Evolutionary conservation across 768 basidiomycete species (phyloP).

Genomic region (Arthromyces matolae): DNA sequence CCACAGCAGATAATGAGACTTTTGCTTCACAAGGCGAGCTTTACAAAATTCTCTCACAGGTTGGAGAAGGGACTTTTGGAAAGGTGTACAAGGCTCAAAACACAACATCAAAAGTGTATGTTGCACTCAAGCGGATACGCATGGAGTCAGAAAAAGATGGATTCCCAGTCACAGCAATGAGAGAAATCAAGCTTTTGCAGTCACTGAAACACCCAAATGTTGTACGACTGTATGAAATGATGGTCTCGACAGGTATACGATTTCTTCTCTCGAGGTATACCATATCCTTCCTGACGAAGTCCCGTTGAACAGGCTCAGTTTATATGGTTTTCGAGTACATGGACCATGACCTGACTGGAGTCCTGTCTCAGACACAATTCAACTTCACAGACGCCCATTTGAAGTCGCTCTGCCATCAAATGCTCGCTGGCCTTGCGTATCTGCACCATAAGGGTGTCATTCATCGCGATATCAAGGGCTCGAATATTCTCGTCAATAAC

Average conservation of each 20-base stretch:
- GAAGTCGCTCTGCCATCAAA: slow-evolving; percentile 94
- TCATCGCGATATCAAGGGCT: slow-evolving; percentile 98
- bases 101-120: slow-evolving; percentile 65
- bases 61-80: slow-evolving; percentile 98
- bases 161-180: slow-evolving; percentile 98
- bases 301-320: slow-evolving; percentile 79
- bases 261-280: neutral
- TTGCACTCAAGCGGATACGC: slow-evolving; percentile 93
- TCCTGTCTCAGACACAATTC: slow-evolving; percentile 89
- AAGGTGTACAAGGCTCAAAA: slow-evolving; percentile 96
- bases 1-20: slow-evolving; percentile 13
- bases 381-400: slow-evolving; percentile 82
- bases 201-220: slow-evolving; percentile 88
- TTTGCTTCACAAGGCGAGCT: slow-evolving; percentile 43
- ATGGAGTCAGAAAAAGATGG: slow-evolving; percentile 98
- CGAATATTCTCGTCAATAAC: slow-evolving; percentile 92
- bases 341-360: slow-evolving; percentile 96
- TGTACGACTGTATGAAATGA: slow-evolving; percentile 92
- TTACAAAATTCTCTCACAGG: slow-evolving; percentile 87
- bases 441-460: slow-evolving; percentile 95
- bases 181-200: slow-evolving; percentile 97
- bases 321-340: slow-evolving; percentile 99
- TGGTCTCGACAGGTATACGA: slow-evolving; percentile 88
- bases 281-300: slow-evolving; percentile 8
- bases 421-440: slow-evolving; percentile 92